Base-by-base conservation (phyloP, 768 basidiomycete genomes). In the Royoungia palumana region DNA sequence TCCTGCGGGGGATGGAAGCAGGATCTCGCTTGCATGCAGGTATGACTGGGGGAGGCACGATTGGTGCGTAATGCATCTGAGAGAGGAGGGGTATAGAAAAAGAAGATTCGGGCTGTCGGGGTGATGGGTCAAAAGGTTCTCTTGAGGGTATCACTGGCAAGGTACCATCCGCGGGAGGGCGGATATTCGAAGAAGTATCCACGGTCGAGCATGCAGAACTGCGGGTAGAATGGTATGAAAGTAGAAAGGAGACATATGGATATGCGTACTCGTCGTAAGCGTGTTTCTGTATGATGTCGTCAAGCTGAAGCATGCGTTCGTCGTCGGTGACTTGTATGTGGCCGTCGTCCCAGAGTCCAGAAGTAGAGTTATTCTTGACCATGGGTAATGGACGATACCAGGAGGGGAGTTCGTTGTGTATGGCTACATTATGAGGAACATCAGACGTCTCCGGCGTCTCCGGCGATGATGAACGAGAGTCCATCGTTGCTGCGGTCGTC, bases 391-490 rank as follows among this genome's bases (percentile, higher is more conserved):
- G 64, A 42, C 74, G 69, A 59, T 80, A 82, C 85, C 86, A 87
- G 20, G 82, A 72, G 22, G 74, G 69, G 30, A 76, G 68, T 35
- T 72, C 76, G 53, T 67, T 70, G 40, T 79, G 81, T 41, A 83
- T 75, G 51, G 73, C 60, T 38, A 80, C 63, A 7, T 75, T 69
- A 47, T 79, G 76, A 0, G 74, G 61, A n/a, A 69, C 67, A 59
- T 87, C 82, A 13, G 77, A 76, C 0, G 80, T 69, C 43, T 84
- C 84, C 45, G 87, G 85, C 0, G 86, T 88, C 39, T 74, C 68
- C 6, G 87, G 87, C 0, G 87, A 88, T 2, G 85, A 77, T 5
- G 87, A 87, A 38, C 87, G 83, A 46, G 87, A 86, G 61, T 71
- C 73, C 51, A 73, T 69, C 17, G 80, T 73, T 21, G 43, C 46